A percentile compares a stretch with the other conserved stretches of the same genome.
phyloP scores from a whole-genome alignment of 2,329 filamentous ascomycete species.

The Diaporthe capsici region DNA sequence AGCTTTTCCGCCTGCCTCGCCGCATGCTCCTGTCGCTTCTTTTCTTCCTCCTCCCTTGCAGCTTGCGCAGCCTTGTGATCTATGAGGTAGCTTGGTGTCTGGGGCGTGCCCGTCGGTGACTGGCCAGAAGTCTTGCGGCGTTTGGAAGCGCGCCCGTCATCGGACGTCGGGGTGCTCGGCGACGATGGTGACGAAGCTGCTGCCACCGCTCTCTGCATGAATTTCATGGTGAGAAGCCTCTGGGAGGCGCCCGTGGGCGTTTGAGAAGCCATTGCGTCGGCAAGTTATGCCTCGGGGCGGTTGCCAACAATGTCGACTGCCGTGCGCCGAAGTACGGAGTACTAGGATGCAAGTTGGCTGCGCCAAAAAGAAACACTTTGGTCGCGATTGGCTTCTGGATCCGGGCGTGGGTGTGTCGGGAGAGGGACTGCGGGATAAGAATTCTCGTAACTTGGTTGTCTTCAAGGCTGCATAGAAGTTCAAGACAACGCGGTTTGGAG shows the following conservation, averaged over 20 bases:
- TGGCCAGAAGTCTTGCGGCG: constrained; percentile 68
- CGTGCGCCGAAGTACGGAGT: not conserved
- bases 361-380: not conserved
- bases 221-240: constrained; percentile 94
- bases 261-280: constrained; percentile 60
- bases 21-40: constrained; percentile 72
- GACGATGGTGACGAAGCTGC: constrained; percentile 67
- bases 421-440: not conserved
- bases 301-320: not conserved
- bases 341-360: too few species aligned
- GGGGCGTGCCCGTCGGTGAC: constrained; percentile 48
- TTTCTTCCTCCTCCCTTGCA: constrained; percentile 76
- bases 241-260: constrained; percentile 83
- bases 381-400: too few species aligned
- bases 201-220: constrained; percentile 91
- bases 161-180: constrained; percentile 58
- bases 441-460: not conserved
- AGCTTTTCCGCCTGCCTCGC: constrained; percentile 73
- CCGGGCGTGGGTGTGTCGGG: not conserved
- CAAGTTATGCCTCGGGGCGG: constrained; percentile 4
- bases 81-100: constrained; percentile 56
- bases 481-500: not conserved
- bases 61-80: constrained; percentile 74
- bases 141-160: constrained; percentile 71
- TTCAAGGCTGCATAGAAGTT: not conserved